A percentile compares a stretch with the other conserved stretches of the same genome.
Conservation (phyloP, 1,284 basidiomycete genomes). For the Polyporus tsugae region DNA sequence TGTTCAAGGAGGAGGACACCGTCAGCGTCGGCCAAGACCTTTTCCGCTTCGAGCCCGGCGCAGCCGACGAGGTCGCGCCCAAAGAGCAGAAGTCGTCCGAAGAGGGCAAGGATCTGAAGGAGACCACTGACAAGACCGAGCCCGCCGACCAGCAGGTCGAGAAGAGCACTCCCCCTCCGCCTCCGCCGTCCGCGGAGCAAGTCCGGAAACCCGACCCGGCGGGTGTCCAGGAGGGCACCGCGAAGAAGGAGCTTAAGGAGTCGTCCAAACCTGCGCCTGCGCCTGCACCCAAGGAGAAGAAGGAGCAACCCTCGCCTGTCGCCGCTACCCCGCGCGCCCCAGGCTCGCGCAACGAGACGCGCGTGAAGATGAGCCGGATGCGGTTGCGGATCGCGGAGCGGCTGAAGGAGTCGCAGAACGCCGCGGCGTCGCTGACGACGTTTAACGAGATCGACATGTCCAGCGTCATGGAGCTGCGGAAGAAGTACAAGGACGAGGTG, state of each 20-base stretch:
- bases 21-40: constrained; percentile 96
- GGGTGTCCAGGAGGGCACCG: constrained; percentile 37
- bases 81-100: constrained; percentile 38
- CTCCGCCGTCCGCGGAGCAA: constrained; percentile 45
- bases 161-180: constrained; percentile 50
- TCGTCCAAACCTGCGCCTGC: constrained; percentile 49
- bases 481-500: constrained; percentile 94
- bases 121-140: constrained; percentile 50
- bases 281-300: constrained; percentile 46
- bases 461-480: constrained; percentile 92
- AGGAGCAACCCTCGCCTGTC: constrained; percentile 46
- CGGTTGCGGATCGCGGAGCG: constrained; percentile 96
- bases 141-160: constrained; percentile 61
- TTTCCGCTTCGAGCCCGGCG: constrained; percentile 90
- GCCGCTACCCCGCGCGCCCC: constrained; percentile 44
- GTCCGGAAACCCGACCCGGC: constrained; percentile 41
- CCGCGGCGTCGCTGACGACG: constrained; percentile 95
- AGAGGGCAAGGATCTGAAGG: not conserved
- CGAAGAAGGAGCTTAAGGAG: constrained; percentile 53
- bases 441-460: constrained; percentile 99
- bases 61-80: constrained; percentile 55
- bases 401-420: constrained; percentile 98
- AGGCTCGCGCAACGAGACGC: constrained; percentile 84
- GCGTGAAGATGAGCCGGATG: constrained; percentile 99
- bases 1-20: constrained; percentile 93